These are phyloP conservation scores for Leucosporidium creatinivorum DNA, from an alignment of 768 basidiomycete genomes.

Conservation along the genomic window DNA sequence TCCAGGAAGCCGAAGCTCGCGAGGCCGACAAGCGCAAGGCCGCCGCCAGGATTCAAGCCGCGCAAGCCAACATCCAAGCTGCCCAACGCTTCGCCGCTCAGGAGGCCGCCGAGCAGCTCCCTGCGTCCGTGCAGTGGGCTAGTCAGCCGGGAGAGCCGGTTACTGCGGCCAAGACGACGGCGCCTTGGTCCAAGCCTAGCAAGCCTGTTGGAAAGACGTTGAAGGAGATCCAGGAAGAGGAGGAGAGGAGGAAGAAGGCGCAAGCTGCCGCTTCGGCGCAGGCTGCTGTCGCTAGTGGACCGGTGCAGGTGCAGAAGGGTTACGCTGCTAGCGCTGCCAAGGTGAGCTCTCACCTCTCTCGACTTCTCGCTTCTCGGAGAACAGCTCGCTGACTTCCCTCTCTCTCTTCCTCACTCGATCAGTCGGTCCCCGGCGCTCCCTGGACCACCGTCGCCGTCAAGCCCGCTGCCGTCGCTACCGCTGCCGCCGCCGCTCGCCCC, in stretches of 20 bases:
- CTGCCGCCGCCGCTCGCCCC: conserved; percentile 8
- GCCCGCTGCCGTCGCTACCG: conserved; percentile 22
- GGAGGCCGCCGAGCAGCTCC: conserved; percentile 30
- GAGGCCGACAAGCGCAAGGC: conserved; percentile 66
- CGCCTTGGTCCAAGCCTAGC: conserved; percentile 66
- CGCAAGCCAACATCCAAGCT: conserved; percentile 38
- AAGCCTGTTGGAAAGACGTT: conserved; percentile 70
- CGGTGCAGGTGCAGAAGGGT: conserved; percentile 48
- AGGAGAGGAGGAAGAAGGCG: conserved; percentile 51
- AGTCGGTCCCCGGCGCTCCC: conserved; percentile 10
- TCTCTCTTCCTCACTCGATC: background rate
- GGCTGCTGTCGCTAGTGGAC: conserved; percentile 20
- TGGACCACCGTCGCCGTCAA: conserved; percentile 32
- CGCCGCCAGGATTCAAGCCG: conserved; percentile 51
- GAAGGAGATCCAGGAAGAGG: conserved; percentile 99
- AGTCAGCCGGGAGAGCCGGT: conserved; percentile 45
- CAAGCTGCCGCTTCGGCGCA: conserved; percentile 38
- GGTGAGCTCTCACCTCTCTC: background rate
- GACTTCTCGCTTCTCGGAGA: background rate
- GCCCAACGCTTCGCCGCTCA: conserved; percentile 36
- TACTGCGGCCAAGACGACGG: conserved; percentile 37
- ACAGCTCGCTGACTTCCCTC: background rate
- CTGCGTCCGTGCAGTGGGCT: conserved; percentile 71
- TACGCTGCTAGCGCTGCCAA: conserved; percentile 55
- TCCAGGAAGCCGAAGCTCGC: conserved; percentile 86